A percentile compares a stretch with the other conserved stretches of the same genome.
Evolutionary conservation across 1,139 yeast genomes (phyloP).

Genomic region (Wickerhamomyces sp.): DNA sequence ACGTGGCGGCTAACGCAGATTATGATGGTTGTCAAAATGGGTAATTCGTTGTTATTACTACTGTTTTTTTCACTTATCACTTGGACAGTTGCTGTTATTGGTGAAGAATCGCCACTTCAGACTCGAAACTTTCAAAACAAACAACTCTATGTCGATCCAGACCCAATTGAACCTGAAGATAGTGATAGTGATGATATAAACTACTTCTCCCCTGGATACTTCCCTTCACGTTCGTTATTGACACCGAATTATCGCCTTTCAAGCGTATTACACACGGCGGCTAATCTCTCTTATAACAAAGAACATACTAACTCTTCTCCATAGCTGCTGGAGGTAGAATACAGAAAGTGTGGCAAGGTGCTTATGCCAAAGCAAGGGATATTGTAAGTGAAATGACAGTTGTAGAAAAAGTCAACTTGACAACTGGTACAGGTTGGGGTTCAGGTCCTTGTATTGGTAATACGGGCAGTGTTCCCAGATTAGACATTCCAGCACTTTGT

Average conservation of each 20-base stretch:
- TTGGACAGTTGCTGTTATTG: not conserved
- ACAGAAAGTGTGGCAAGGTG: constrained; percentile 47
- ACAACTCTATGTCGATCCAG: constrained; percentile 19
- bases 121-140: constrained; percentile 12
- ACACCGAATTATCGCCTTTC: constrained; percentile 1
- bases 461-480: constrained; percentile 54
- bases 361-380: constrained; percentile 50
- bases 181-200: constrained; percentile 16
- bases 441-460: constrained; percentile 62
- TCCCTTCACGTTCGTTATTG: constrained; percentile 23
- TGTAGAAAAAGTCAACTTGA: constrained; percentile 55
- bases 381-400: constrained; percentile 50
- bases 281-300: not conserved
- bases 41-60: too few species aligned
- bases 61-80: not conserved
- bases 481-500: constrained; percentile 54
- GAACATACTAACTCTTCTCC: constrained; percentile 1
- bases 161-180: constrained; percentile 10
- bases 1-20: too few species aligned
- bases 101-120: not conserved
- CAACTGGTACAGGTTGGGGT: constrained; percentile 66
- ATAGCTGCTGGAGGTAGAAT: constrained; percentile 24
- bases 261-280: not conserved
- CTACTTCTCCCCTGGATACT: constrained; percentile 19
- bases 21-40: too few species aligned